Conservation (phyloP, 2,329 filamentous ascomycete genomes). For the Ploettnerulaceae sp. region DNA sequence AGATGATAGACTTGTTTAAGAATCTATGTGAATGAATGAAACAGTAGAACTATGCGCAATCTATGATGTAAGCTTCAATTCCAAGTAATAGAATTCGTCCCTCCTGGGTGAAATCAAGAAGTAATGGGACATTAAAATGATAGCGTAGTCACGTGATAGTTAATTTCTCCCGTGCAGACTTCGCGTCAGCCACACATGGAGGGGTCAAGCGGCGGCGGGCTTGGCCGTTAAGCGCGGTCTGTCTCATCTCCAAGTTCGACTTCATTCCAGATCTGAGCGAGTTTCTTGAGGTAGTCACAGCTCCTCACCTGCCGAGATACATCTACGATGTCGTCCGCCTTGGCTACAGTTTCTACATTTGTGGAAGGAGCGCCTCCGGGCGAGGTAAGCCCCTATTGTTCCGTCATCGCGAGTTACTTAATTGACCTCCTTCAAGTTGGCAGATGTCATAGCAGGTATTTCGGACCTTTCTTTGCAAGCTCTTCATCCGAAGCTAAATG, state of each 20-base stretch:
- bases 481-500: constrained; percentile 12
- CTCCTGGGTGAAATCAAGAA: too few species aligned
- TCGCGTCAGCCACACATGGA: constrained; percentile 7
- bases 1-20: too few species aligned
- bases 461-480: constrained; percentile 1
- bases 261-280: constrained; percentile 2
- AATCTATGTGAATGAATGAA: too few species aligned
- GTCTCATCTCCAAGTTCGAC: constrained; percentile 3
- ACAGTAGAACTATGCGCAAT: too few species aligned
- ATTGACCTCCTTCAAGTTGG: constrained; percentile 53
- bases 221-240: not conserved
- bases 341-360: constrained; percentile 72
- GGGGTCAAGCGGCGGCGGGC: constrained; percentile 1
- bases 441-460: constrained; percentile 82
- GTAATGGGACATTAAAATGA: too few species aligned
- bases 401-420: not conserved
- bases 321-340: constrained; percentile 34
- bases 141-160: not conserved
- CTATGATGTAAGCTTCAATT: too few species aligned
- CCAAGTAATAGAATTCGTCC: too few species aligned
- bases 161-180: not conserved
- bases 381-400: constrained; percentile 61
- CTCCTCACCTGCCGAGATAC: not conserved
- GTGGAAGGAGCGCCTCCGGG: constrained; percentile 91
- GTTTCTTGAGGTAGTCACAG: not conserved